Base-by-base conservation (phyloP, 257 asterid genomes). In the Orobanche coerulescens region DNA sequence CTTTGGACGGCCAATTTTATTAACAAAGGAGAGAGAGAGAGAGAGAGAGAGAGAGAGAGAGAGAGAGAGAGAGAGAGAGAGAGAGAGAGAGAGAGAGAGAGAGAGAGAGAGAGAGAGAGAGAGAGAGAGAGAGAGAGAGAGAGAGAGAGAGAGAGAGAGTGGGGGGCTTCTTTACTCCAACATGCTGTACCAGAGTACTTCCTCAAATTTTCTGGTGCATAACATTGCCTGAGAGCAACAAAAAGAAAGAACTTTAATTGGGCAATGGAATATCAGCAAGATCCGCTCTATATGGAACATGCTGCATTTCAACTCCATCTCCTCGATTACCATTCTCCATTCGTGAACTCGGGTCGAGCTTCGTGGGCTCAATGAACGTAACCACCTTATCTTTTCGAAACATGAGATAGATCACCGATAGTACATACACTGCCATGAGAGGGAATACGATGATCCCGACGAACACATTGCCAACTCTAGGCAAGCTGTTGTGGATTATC, bases 391-490 rank as follows among this genome's bases (percentile, higher is more conserved):
- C 98, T 62, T 84, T 88, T 6, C 96, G 84, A n/a, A 88, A 81
- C 90, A 84, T 84, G 2, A 92, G 95, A 56, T 92, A 92, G 8
- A 88, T 60, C 11, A 92, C 90, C 0, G 94, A 66, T 6, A 79
- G 0, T n/a, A 86, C n/a, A 46, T 88, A 92, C 4, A 76, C 31
- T 23, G 83, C 93, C 93, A 92, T 84, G 4, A 82, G 44, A 0
- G 95, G 98, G 55, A 92, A 92, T 0, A 92, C 96, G 47, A 76
- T 0, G 19, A 92, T 73, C 50, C 96, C 95, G 0, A 92, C 68
- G 31, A 88, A 82, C 28, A 92, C 78, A 43, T 81, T 86, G 37
- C 78, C 96, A 0, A 84, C 81, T 79, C 67, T 88, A 0, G 92
- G 90, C 59, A 92, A 65, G 70, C 37, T 49, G 67, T 85, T 92